Base-by-base conservation (phyloP, 2,329 filamentous ascomycete species). In the Aspergillus flavus region DNA sequence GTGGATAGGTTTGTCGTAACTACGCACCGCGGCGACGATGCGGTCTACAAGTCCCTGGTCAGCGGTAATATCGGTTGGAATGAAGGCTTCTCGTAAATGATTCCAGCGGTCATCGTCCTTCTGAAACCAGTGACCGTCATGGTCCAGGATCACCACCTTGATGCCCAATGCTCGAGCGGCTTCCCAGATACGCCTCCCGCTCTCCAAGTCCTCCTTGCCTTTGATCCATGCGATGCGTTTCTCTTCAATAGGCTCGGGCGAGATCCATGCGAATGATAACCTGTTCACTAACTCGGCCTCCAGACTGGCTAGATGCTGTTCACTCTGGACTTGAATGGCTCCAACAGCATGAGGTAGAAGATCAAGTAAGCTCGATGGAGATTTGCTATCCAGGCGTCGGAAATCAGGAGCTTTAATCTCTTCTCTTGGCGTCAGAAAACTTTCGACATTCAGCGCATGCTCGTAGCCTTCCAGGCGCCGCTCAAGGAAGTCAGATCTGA, bases 191-290 rank as follows among this genome's bases (percentile, higher is more conserved):
- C 55, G 55, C 39, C 55, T 57, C 32, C 55, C 36, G 32, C 34
- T 41, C n/a, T 57, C 55, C 26, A 41, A 21, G 34, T 57, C 55
- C 55, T 57, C 36, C 16, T 41, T 39, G 23, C 55, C 55, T 57
- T 57, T 41, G 12, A 57, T 57, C 55, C 55, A 57, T 46, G 55
- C 55, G 32, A 57, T 39, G 39, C 55, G 55, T 32, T 57, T 57
- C 55, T 57, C 32, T 41, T 41, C 36, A 28, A 57, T 57, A n/a
- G 55, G 55, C 36, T 39, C 26, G 21, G 55, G 26, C 6, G 36
- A 41, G 36, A 57, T 41, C 55, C 55, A 57, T 41, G 55, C 11
- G 39, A 41, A 57, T n/a, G 55, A 57, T 41, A 57, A 28, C 34
- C 55, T 39, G 55, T 57, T 57, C 32, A 12, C 34, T 34, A 57